Evolutionary conservation across 345 rosid species (phyloP), one percentile per base, ranked within the genome.

Genomic region (Gynandropsis gynandra): DNA sequence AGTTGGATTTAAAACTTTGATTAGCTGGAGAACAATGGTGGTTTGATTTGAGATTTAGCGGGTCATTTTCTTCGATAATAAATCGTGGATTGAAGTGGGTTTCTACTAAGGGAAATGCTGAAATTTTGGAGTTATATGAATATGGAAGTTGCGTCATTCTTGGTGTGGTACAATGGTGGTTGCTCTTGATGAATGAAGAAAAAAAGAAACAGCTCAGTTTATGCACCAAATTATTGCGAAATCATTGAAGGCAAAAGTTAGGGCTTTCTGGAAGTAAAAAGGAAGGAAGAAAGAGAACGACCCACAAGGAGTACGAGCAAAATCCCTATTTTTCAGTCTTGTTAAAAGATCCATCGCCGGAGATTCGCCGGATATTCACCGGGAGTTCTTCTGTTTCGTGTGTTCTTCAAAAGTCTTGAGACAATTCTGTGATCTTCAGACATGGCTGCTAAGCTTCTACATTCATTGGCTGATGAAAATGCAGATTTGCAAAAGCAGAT

Each of bases 371-470:
- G n/a, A n/a, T n/a, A 31, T 16, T 16, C 44, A 9, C 15, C 60
- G 42, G 56, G n/a, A n/a, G n/a, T n/a, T 59, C 56, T 44, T 35
- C 40, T 24, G 36, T 47, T 49, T 54, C 32, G 42, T 34, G 32
- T 4, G 33, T 16, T 59, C 33, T 47, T 45, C 37, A 21, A n/a
- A 32, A 38, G 37, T 16, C 43, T 29, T 37, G 50, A 61, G 14
- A 66, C 40, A 57, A 31, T 68, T 35, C 10, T 29, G 67, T 54
- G 47, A 61, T 56, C 37, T 62, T n/a, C 4, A 38, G 64, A 67
- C 42, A 90, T 90, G 98, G 98, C 98, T 50, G 85, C 98, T 38
- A 90, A 90, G 70, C 87, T 90, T 63, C 71, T 90, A 48, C 93
- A 87, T 76, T 78, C 95, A 18, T 72, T 90, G 53, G 89, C 96